Base-by-base conservation (phyloP, 2,329 filamentous ascomycete species). In the Akanthomyces lecanii region DNA sequence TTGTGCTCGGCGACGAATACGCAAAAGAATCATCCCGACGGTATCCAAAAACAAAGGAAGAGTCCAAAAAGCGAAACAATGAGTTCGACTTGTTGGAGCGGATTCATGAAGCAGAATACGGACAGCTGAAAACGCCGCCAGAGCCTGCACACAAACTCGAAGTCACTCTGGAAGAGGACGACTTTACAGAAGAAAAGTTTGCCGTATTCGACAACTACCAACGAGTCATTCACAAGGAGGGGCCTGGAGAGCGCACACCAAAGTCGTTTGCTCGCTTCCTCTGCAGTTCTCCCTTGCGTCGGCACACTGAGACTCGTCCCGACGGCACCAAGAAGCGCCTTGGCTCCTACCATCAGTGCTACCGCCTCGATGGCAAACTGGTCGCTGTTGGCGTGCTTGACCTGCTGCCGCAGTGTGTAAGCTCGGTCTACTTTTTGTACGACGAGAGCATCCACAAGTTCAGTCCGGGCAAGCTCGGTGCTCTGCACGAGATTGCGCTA, bases 381-480 rank as follows among this genome's bases (percentile, higher is more conserved):
- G 85, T 94, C 28, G 91, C 91, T 2, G 82, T 95, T 66, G 88
- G 88, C 0, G 88, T 95, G 1, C 77, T 95, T 5, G 91, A 95
- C 71, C 79, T 95, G 10, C 78, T 95, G 1, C 91, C 91, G 0
- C 79, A 91, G 63, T 88, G 85, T 67, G 89, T 95, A 56, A 93
- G 90, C 69, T 89, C 89, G 5, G 91, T 95, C 12, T 95, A 95
- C 75, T 91, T 95, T 71, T 76, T 95, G 65, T 95, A 95, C 70
- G 85, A 93, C 69, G 86, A 88, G 69, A 89, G 89, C 66, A 85
- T 92, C 60, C 85, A 89, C 67, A 79, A 81, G 63, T 87, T 85
- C 75, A 82, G 82, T 28, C 89, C 91, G 36, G 91, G 91, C 1
- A 95, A 94, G 73, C 75, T 94, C 5, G 87, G 89, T 42, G 91